Evolutionary conservation across 2,329 filamentous ascomycete genomes (phyloP).

Genomic region (Aureobasidium lini): DNA sequence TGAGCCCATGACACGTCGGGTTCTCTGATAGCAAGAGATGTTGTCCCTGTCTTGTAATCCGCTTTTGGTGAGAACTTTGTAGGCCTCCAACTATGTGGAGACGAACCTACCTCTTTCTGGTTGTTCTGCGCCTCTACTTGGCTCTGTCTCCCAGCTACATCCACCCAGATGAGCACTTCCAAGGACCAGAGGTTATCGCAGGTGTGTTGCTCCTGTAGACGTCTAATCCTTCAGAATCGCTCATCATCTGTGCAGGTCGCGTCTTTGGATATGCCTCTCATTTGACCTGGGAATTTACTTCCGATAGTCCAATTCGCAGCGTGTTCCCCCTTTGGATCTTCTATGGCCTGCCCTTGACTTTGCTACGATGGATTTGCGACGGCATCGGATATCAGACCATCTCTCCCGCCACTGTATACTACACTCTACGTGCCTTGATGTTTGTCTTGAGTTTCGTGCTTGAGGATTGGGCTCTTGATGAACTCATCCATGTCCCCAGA

Average conservation of each 20-base stretch:
- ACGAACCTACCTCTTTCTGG: conserved; percentile 75
- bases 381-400: conserved; percentile 74
- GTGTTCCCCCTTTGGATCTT: conserved; percentile 94
- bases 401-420: conserved; percentile 81
- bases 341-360: conserved; percentile 88
- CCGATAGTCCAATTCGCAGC: conserved; percentile 80
- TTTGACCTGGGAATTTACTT: conserved; percentile 93
- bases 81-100: conserved; percentile 63
- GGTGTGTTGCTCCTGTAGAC: conserved; percentile 51
- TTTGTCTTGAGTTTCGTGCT: conserved; percentile 92
- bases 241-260: conserved; percentile 54
- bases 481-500: conserved; percentile 70
- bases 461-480: conserved; percentile 95
- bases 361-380: conserved; percentile 87
- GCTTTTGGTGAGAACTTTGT: neutral
- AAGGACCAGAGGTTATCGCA: conserved; percentile 93
- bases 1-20: conserved; percentile 1
- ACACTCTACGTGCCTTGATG: conserved; percentile 82
- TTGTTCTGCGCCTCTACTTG: conserved; percentile 86
- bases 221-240: neutral
- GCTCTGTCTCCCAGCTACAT: conserved; percentile 92
- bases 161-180: conserved; percentile 98
- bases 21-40: neutral
- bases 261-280: conserved; percentile 88
- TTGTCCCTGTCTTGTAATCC: neutral